Evolutionary conservation across 1,284 basidiomycete genomes (phyloP).

Genomic region (Ustilago xerochloae): DNA sequence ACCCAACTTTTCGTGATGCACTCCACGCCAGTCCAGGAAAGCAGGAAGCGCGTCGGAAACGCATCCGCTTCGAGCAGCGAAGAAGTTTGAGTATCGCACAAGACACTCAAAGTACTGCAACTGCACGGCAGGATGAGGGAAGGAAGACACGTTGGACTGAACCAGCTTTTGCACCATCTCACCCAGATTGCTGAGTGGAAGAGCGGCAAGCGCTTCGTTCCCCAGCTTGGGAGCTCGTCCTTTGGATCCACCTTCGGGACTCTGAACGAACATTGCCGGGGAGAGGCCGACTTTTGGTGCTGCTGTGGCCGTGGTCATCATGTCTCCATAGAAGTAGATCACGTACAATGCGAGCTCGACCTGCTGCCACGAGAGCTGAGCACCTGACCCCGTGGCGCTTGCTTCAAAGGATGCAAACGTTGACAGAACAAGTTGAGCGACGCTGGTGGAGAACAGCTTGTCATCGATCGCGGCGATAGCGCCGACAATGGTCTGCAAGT

Average conservation of each 20-base stretch:
- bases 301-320: conserved; percentile 59
- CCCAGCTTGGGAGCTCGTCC: conserved; percentile 53
- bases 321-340: conserved; percentile 90
- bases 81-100: conserved; percentile 93
- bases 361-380: conserved; percentile 85
- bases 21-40: conserved; percentile 88
- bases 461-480: conserved; percentile 83
- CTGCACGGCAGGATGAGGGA: conserved; percentile 86
- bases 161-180: conserved; percentile 88
- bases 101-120: conserved; percentile 94
- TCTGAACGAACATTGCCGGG: conserved; percentile 61
- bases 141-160: conserved; percentile 82
- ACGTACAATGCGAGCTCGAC: conserved; percentile 92
- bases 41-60: conserved; percentile 78
- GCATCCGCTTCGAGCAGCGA: conserved; percentile 84
- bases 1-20: conserved; percentile 81
- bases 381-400: conserved; percentile 70
- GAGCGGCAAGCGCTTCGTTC: conserved; percentile 48
- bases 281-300: conserved; percentile 62
- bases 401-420: conserved; percentile 77
- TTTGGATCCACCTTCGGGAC: conserved; percentile 54
- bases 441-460: conserved; percentile 79
- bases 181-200: conserved; percentile 88
- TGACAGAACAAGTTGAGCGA: conserved; percentile 78
- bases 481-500: conserved; percentile 83